A percentile compares a stretch with the other conserved stretches of the same genome.
Evolutionary conservation across 2,329 filamentous ascomycete genomes (phyloP).

Genomic region (Raffaelea arxii): DNA sequence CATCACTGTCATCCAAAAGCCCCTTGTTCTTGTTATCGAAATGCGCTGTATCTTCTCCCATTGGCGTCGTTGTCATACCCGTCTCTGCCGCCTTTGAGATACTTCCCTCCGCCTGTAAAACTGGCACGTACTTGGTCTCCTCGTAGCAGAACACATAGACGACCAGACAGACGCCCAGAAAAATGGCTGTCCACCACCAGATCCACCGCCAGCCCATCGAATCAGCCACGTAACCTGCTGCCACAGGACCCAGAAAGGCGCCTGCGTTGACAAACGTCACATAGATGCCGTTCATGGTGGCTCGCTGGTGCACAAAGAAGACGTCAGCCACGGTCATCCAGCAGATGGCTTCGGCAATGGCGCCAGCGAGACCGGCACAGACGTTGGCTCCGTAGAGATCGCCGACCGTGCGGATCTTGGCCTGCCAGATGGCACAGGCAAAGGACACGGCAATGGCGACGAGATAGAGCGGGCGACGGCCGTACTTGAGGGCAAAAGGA

Average conservation of each 20-base stretch:
- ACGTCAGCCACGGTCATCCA: conserved; percentile 28
- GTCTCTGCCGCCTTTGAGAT: no score
- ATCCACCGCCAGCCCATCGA: conserved; percentile 40
- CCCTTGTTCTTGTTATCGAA: not conserved
- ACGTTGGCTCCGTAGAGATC: not conserved
- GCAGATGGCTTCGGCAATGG: conserved; percentile 1
- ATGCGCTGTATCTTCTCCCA: not conserved
- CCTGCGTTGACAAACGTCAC: conserved; percentile 31
- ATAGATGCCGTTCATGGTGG: conserved; percentile 36
- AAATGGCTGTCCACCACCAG: conserved; percentile 18
- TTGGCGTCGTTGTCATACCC: not conserved
- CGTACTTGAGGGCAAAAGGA: not conserved
- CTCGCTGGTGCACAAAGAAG: conserved; percentile 47
- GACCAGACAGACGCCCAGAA: conserved; percentile 3
- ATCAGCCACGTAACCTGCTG: conserved; percentile 39
- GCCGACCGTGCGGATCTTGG: not conserved
- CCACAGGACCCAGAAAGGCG: conserved; percentile 28
- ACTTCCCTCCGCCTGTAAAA: no score
- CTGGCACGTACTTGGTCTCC: conserved; percentile 1
- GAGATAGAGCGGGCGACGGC: not conserved
- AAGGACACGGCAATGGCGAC: not conserved
- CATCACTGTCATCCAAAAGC: not conserved
- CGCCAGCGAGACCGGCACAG: not conserved
- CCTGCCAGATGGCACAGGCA: not conserved
- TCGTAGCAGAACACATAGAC: conserved; percentile 3